Evolutionary conservation across 768 basidiomycete species (phyloP).

Genomic region (Termitomyces sp.): DNA sequence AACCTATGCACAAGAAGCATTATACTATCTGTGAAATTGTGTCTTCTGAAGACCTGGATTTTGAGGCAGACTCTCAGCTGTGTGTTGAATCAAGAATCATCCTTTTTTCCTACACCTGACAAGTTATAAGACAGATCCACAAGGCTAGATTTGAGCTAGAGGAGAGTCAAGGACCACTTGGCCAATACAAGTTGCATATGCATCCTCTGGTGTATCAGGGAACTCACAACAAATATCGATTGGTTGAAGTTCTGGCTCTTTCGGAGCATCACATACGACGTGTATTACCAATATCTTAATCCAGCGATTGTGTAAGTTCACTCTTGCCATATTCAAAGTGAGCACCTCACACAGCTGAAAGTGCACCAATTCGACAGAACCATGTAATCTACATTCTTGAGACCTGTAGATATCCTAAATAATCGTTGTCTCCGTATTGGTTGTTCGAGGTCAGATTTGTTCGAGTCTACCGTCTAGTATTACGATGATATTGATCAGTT

Average conservation of each 20-base stretch:
- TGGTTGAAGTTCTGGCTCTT: too few species aligned
- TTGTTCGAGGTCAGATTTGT: too few species aligned
- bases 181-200: too few species aligned
- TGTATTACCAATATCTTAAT: constrained; percentile 87
- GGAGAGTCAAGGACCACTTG: constrained; percentile 74
- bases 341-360: constrained; percentile 1
- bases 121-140: constrained; percentile 61
- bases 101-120: not conserved
- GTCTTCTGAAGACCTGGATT: constrained; percentile 68
- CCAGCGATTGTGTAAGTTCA: constrained; percentile 82
- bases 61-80: constrained; percentile 81
- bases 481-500: too few species aligned
- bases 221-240: too few species aligned
- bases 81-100: constrained; percentile 28
- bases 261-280: too few species aligned
- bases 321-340: not conserved
- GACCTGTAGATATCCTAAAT: too few species aligned
- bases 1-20: constrained; percentile 70
- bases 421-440: too few species aligned
- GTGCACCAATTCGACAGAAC: too few species aligned
- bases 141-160: constrained; percentile 72
- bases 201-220: too few species aligned
- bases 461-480: too few species aligned
- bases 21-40: constrained; percentile 75
- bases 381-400: too few species aligned